These are phyloP conservation scores for Pichia kluyveri DNA, from an alignment of 805 yeast genomes.

Conservation along the genomic window DNA sequence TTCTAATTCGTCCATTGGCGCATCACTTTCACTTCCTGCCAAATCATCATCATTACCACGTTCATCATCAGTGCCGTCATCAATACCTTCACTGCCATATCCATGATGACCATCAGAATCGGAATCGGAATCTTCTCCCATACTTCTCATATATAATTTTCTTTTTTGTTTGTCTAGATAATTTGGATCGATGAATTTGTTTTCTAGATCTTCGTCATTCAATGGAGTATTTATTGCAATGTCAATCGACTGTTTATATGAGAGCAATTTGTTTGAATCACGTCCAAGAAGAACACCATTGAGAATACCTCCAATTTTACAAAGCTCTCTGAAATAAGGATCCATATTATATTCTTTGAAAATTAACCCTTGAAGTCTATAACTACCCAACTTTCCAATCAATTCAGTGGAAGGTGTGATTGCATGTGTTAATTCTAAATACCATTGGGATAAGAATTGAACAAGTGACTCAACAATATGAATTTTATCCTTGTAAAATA, in stretches of 20 bases:
- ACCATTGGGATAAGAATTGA: conserved; percentile 13
- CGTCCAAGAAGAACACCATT: conserved; percentile 7
- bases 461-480: conserved; percentile 36
- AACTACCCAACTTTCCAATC: conserved; percentile 1
- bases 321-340: conserved; percentile 16
- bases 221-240: conserved; percentile 16
- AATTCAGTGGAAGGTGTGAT: neutral
- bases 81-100: conserved; percentile 11
- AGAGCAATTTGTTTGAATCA: conserved; percentile 5
- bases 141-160: neutral
- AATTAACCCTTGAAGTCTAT: conserved; percentile 3
- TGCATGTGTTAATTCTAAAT: conserved; percentile 4
- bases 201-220: conserved; percentile 19
- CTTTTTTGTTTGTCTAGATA: neutral
- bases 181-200: conserved; percentile 10
- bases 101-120: conserved; percentile 7
- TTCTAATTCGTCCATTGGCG: conserved; percentile 34
- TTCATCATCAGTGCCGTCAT: neutral
- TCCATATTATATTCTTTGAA: conserved; percentile 6
- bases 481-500: conserved; percentile 36
- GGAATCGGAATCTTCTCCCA: neutral
- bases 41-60: conserved; percentile 20
- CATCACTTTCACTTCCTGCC: conserved; percentile 27
- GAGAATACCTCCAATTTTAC: conserved; percentile 17
- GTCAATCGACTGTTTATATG: conserved; percentile 11